Conservation (phyloP, 1,284 basidiomycete genomes). For the Prillingera fragicola region DNA sequence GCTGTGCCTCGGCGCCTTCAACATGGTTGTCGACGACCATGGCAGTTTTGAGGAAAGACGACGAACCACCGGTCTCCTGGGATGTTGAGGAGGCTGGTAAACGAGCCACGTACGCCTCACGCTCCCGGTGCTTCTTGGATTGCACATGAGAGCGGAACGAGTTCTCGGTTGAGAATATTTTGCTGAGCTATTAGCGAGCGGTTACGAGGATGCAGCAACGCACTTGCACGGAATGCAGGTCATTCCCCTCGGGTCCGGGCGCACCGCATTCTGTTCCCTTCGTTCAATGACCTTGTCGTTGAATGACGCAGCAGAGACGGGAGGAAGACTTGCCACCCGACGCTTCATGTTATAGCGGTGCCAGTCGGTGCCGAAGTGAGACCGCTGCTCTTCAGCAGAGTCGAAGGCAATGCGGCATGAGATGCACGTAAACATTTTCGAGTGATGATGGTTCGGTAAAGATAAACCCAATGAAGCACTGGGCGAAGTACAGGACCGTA, state of each 20-base stretch:
- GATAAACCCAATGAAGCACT: too few species aligned
- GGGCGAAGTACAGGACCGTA: too few species aligned
- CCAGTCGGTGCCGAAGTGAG: conserved; percentile 88
- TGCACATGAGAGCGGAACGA: conserved; percentile 80
- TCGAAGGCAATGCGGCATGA: conserved; percentile 88
- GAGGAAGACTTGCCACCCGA: conserved; percentile 82
- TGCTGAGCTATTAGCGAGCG: conserved; percentile 53
- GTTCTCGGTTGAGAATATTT: conserved; percentile 83
- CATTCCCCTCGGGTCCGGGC: conserved; percentile 59
- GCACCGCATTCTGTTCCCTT: conserved; percentile 65
- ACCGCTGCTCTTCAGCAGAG: conserved; percentile 77
- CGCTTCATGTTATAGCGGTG: conserved; percentile 99
- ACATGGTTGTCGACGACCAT: neutral
- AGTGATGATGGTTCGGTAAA: neutral
- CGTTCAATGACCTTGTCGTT: conserved; percentile 85
- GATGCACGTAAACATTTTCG: conserved; percentile 79
- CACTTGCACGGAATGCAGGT: conserved; percentile 79
- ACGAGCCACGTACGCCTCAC: conserved; percentile 50
- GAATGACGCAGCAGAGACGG: conserved; percentile 73
- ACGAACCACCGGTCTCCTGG: neutral
- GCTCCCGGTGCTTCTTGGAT: conserved; percentile 87
- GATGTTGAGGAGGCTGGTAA: neutral
- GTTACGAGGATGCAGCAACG: conserved; percentile 12
- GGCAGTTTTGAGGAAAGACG: neutral
- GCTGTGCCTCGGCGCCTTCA: neutral